Evolutionary conservation across 805 yeast genomes (phyloP).

Genomic region (Komagataella pastoris): DNA sequence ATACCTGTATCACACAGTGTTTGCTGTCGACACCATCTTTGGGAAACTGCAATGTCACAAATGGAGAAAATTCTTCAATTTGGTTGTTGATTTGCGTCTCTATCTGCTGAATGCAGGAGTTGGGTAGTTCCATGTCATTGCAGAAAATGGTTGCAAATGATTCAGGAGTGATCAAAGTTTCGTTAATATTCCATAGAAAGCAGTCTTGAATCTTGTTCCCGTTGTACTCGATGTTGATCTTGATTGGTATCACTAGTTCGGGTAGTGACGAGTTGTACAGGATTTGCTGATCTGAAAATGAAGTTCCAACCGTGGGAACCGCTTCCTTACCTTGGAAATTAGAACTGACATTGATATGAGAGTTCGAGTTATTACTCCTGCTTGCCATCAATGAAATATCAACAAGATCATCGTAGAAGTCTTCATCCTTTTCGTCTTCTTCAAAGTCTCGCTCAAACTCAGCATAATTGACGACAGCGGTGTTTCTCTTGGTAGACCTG

Average conservation of each 20-base stretch:
- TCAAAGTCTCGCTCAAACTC: slow-evolving; percentile 53
- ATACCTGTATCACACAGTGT: slow-evolving; percentile 69
- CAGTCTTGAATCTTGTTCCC: slow-evolving; percentile 44
- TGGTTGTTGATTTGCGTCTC: slow-evolving; percentile 66
- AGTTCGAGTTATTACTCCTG: slow-evolving; percentile 5
- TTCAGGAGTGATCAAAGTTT: slow-evolving; percentile 55
- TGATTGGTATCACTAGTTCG: slow-evolving; percentile 50
- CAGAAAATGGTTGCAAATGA: slow-evolving; percentile 65
- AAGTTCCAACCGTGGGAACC: slow-evolving; percentile 20
- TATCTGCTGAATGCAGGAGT: slow-evolving; percentile 46
- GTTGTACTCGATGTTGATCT: slow-evolving; percentile 46
- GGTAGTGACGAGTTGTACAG: slow-evolving; percentile 20
- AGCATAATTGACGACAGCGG: slow-evolving; percentile 67
- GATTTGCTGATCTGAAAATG: slow-evolving; percentile 18
- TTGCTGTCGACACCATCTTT: slow-evolving; percentile 30
- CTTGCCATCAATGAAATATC: slow-evolving; percentile 10
- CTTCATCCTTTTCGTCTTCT: slow-evolving; percentile 11
- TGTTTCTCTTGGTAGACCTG: slow-evolving; percentile 61
- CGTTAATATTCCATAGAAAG: slow-evolving; percentile 65
- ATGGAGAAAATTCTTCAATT: slow-evolving; percentile 58
- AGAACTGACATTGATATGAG: slow-evolving; percentile 7
- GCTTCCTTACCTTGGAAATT: slow-evolving; percentile 26
- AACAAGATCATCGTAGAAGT: slow-evolving; percentile 31
- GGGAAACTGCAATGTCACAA: slow-evolving; percentile 56
- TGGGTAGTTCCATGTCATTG: slow-evolving; percentile 73